Base-by-base conservation (phyloP, 2,329 filamentous ascomycete species). In the Ophiostoma australiae region DNA sequence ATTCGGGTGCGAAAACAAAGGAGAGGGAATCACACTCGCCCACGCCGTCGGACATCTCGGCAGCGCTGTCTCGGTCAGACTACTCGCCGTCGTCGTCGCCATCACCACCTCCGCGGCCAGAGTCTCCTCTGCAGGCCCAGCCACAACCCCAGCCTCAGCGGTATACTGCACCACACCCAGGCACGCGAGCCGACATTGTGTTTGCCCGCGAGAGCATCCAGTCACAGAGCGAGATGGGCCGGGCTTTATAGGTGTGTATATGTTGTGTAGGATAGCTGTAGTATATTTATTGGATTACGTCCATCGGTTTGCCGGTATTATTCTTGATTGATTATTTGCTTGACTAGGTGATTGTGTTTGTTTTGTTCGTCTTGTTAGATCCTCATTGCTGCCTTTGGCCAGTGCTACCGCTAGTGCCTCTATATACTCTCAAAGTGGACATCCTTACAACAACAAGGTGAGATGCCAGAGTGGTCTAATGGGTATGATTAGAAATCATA, bases 401-500 rank as follows among this genome's bases (percentile, higher is more conserved):
- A 3, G 27, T 31, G 27, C 27, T 31, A 31, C 27, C n/a, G n/a
- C 23, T 58, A 58, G 52, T 58, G 23, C 52, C 52, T 58, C 3
- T 58, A 58, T 58, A 58, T 15, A 15, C 52, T 31, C 10, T 27
- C 10, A 7, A 13, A n/a, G 27, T 65, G 17, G 61, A 27, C 31
- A 1, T 11, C 31, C 27, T 37, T 27, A 1, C 61, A 65, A 41
- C 17, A 69, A n/a, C 61, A 33, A 65, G 72, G 70, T 68, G 70
- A 67, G 72, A 70, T 72, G 70, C 70, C 70, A 73, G 72, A 73
- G 72, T 73, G 72, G 52, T 58, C 52, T 73, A 72, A 72, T 73
- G 72, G 72, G 72, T 72, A 73, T 72, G 71, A 67, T 67, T 67
- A 67, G 65, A 67, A 67, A 67, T 67, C 65, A 67, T 67, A 67